Evolutionary conservation across 225 moss, liverwort and hornwort genomes (phyloP).

Genomic region (Polytrichum formosum): DNA sequence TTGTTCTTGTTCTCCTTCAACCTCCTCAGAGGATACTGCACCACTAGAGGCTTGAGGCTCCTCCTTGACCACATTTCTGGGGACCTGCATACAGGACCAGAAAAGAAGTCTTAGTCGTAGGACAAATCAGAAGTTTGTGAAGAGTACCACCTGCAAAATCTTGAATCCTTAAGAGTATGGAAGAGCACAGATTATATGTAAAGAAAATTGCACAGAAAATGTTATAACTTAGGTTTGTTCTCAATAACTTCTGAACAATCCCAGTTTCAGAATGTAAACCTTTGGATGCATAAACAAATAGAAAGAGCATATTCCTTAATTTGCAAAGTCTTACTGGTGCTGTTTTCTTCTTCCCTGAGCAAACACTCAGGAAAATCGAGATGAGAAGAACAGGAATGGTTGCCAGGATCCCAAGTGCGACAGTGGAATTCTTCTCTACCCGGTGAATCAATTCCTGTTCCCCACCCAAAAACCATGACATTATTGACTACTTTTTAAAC

Average conservation of each 20-base stretch:
- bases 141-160: not conserved
- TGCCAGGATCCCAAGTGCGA: constrained; percentile 43
- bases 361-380: constrained; percentile 33
- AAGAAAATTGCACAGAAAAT: not conserved
- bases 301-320: not conserved
- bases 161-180: too few relatives aligned
- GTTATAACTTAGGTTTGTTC: not conserved
- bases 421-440: constrained; percentile 47
- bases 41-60: constrained; percentile 37
- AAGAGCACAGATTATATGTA: not conserved
- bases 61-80: constrained; percentile 22
- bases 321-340: constrained; percentile 20
- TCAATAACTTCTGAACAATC: not conserved
- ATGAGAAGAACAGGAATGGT: constrained; percentile 47
- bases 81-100: constrained; percentile 10
- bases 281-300: not conserved
- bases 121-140: too few relatives aligned
- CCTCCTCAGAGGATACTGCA: constrained; percentile 23
- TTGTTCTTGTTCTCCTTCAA: constrained; percentile 26
- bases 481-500: too few relatives aligned
- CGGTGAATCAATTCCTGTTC: constrained; percentile 40
- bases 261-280: not conserved
- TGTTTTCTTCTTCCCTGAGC: constrained; percentile 35
- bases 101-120: not conserved
- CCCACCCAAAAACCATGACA: too few relatives aligned